Percentiles rank a stretch among this genome's conserved stretches.
Conservation (phyloP, 176 grass and related monocot species). For the Eleusine coracana region DNA sequence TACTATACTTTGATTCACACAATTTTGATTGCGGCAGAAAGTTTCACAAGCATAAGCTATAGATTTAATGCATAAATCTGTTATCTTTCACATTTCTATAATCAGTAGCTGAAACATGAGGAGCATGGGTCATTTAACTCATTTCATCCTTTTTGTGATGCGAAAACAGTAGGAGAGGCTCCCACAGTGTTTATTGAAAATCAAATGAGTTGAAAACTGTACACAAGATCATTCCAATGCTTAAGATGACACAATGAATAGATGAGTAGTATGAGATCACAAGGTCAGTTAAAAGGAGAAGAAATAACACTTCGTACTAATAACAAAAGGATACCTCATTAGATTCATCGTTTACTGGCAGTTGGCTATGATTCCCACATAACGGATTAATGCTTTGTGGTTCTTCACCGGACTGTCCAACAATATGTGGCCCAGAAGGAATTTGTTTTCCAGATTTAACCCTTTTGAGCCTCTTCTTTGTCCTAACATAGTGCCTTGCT, state of each 20-base stretch:
- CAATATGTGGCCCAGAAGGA: conserved; percentile 19
- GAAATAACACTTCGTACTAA: neutral
- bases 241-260: conserved; percentile 16
- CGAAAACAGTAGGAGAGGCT: no score
- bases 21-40: conserved; percentile 29
- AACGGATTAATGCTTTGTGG: neutral
- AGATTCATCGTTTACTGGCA: conserved; percentile 28
- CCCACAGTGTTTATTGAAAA: no score
- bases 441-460: conserved; percentile 24
- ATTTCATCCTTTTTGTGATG: no score
- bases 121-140: neutral
- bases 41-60: conserved; percentile 16
- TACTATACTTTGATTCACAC: neutral
- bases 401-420: conserved; percentile 33
- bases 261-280: neutral
- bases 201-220: no score
- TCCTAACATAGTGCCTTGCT: conserved; percentile 37
- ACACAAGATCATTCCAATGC: neutral
- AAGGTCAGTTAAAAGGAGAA: conserved; percentile 1
- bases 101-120: neutral
- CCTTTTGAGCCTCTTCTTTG: conserved; percentile 32
- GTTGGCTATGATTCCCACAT: conserved; percentile 24
- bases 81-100: neutral
- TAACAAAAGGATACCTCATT: conserved; percentile 43
- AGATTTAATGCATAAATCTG: conserved; percentile 5